Base-by-base conservation (phyloP, 768 basidiomycete genomes). In the Daedaleopsis nitida region DNA sequence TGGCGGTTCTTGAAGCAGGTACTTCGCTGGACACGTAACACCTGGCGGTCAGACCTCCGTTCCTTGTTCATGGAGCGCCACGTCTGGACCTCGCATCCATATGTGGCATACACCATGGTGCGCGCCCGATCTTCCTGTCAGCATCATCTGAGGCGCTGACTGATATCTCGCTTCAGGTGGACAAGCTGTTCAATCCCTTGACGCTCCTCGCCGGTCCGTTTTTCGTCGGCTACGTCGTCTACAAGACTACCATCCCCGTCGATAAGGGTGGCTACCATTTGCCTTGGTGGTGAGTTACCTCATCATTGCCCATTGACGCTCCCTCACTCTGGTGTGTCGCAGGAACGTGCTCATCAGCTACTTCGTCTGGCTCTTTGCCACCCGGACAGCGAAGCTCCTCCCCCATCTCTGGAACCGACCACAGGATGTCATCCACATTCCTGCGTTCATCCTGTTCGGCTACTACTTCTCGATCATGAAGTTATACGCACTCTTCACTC, bases 391-490 rank as follows among this genome's bases (percentile, higher is more conserved):
- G 68, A 96, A 96, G 75, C 85, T 87, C 3, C 73, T 84, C 1
- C 85, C 85, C 3, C 85, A 86, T 70, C 70, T 86, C 7, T 85
- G 83, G 83, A 69, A 80, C 58, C 74, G 81, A 27, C 85, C 85
- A n/a, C 76, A 80, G 56, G 80, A 86, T 64, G 77, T 86, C 63
- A 79, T 86, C 66, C 78, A 85, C 69, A 81, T 86, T 8, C 85
- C 85, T 23, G 83, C 81, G 9, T 86, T 84, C 77, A 82, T 96
- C 69, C 71, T 88, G 5, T 96, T 96, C 71, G 94, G 94, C 24
- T 96, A 96, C 72, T 96, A 96, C 76, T 96, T 96, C 70, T 88
- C 93, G 17, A 77, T 96, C 68, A 96, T 98, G 94, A 96, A 96
- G 76, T 65, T 96, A 48, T 96, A 96, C 73, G 94, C 94, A 35